Conservation (phyloP, 306 rosid species). For the Cucumis sativus region DNA sequence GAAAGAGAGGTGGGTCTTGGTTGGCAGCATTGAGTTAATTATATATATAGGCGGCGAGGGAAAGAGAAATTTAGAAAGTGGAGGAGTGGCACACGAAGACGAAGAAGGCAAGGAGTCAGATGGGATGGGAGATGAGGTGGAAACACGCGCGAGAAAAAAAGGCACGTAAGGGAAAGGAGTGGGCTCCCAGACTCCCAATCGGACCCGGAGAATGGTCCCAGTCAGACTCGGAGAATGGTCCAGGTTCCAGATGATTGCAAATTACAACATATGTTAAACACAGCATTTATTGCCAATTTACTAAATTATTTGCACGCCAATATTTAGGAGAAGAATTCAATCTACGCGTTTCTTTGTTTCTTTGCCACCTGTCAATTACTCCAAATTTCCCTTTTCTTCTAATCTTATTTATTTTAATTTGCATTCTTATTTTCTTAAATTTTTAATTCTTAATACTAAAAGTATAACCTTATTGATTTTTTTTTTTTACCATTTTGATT, state of each 20-base stretch:
- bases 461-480: no score
- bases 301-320: not conserved
- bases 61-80: not conserved
- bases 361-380: not conserved
- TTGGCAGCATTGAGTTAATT: not conserved
- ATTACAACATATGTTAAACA: not conserved
- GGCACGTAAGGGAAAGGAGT: not conserved
- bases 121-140: not conserved
- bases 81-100: not conserved
- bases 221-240: not conserved
- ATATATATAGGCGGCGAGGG: not conserved
- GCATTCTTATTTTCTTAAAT: no score
- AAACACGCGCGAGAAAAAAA: not conserved
- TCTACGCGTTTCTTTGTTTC: not conserved
- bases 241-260: not conserved
- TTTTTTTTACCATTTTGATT: no score
- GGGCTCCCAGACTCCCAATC: no score
- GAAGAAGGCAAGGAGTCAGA: not conserved
- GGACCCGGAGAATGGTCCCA: not conserved
- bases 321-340: not conserved
- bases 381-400: not conserved
- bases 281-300: not conserved
- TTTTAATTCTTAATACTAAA: no score
- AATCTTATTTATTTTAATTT: no score
- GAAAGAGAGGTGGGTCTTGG: not conserved